Conservation (phyloP, 2,329 filamentous ascomycete genomes). For the Rhexocercosporidium sp. region DNA sequence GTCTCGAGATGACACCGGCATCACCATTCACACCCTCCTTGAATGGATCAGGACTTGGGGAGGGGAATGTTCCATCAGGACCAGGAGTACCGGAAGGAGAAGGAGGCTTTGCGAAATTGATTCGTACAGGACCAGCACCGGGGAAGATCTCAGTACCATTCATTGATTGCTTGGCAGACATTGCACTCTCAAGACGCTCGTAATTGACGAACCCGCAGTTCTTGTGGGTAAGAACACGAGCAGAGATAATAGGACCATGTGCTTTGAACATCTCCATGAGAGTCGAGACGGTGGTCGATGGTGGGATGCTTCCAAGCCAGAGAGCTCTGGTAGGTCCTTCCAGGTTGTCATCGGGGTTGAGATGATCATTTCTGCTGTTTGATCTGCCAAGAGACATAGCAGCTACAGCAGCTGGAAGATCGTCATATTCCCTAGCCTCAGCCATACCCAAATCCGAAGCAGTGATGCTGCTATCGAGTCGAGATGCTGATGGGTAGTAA, state of each 20-base stretch:
- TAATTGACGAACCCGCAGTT: conserved; percentile 99
- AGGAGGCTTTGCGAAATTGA: conserved; percentile 96
- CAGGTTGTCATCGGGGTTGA: conserved; percentile 79
- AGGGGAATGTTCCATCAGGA: conserved; percentile 84
- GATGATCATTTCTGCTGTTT: conserved; percentile 69
- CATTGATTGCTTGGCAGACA: conserved; percentile 83
- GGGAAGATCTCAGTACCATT: conserved; percentile 99
- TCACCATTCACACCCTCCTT: conserved; percentile 50
- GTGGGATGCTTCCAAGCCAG: conserved; percentile 97
- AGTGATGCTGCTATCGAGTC: conserved; percentile 77
- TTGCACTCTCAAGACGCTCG: conserved; percentile 86
- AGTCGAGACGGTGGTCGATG: conserved; percentile 94
- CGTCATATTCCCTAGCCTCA: conserved; percentile 79
- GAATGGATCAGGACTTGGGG: conserved; percentile 88
- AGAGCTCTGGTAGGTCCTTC: conserved; percentile 91
- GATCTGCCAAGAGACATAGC: conserved; percentile 74
- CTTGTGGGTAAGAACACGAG: conserved; percentile 94
- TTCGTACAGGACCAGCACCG: conserved; percentile 89
- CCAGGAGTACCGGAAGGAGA: conserved; percentile 89
- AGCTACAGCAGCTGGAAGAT: conserved; percentile 81
- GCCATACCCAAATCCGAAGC: conserved; percentile 75
- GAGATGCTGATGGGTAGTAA: conserved; percentile 78
- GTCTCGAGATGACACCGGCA: conserved; percentile 46
- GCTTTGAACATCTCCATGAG: conserved; percentile 92
- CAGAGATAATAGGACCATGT: conserved; percentile 91